phyloP scores from a whole-genome alignment of 164 flowering plant species.

The Dillenia turbinata region DNA sequence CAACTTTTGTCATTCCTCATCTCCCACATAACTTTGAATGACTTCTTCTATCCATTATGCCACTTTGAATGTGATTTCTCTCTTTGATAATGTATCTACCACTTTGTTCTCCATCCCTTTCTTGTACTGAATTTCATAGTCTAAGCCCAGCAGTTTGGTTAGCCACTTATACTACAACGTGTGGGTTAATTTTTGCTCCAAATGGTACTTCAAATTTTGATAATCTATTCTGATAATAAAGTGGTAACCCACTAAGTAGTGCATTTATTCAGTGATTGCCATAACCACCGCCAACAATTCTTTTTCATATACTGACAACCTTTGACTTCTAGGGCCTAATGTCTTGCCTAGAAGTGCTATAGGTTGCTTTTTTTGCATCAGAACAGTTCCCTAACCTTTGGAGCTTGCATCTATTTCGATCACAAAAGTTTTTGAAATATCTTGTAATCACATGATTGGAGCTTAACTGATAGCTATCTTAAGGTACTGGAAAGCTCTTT shows the following conservation, averaged over 20 bases:
- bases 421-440: too few species aligned
- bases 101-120: constrained; percentile 5
- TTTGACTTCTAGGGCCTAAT: too few species aligned
- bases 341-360: too few species aligned
- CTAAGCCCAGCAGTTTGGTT: background rate
- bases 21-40: background rate
- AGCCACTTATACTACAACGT: constrained; percentile 3
- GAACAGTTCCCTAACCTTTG: too few species aligned
- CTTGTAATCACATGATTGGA: too few species aligned
- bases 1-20: background rate
- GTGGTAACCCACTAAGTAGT: background rate
- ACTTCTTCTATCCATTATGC: background rate
- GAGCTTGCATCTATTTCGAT: too few species aligned
- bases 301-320: too few species aligned
- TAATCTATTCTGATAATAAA: background rate
- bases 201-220: background rate
- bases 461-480: too few species aligned
- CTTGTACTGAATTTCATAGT: constrained; percentile 5
- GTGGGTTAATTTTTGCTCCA: background rate
- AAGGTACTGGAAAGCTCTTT: too few species aligned
- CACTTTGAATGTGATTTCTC: too few species aligned
- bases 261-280: background rate
- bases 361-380: too few species aligned
- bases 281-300: too few species aligned
- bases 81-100: constrained; percentile 5